Evolutionary conservation across 345 rosid genomes (phyloP), one percentile per base, ranked within the genome.

Genomic region (Salix arbutifolia): DNA sequence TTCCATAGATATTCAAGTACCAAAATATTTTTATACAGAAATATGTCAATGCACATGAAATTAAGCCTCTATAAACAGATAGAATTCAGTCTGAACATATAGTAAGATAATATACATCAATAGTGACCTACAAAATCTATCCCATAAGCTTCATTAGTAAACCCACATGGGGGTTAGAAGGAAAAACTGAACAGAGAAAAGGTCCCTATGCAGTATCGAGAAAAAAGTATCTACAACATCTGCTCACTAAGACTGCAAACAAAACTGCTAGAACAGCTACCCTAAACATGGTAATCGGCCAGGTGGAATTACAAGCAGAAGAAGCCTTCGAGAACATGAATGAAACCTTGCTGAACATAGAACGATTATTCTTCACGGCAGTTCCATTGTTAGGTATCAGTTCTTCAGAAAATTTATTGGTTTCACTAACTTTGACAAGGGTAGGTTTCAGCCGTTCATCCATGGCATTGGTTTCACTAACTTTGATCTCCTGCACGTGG

Each of bases 211-310:
- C 65, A 42, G 72, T 38, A 52, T 65, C 67, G 67, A 72, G 44
- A 70, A 62, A 12, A 28, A 70, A 61, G 50, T 18, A 73, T 70
- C 68, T 71, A 83, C 71, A 30, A 83, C 71, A 30, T 68, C 68
- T 35, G 70, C 84, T 71, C 66, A 81, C 84, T 18, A 88, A 74
- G 70, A 87, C 70, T 67, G 87, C 64, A 61, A 89, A 84, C 82
- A 89, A 58, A 25, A 88, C 81, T 25, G 81, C 79, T 1, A 85
- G 72, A 30, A 81, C 76, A n/a, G 82, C 86, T 58, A 82, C 79
- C 74, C 84, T 82, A 62, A 88, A 77, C 77, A 85, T 40, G 50
- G 74, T 64, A 61, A 79, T 78, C 10, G 77, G 77, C 66, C 72
- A 69, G 31, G 26, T 76, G 53, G 81, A 19, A 16, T 33, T n/a